Conservation (phyloP, 164 flowering plant genomes). For the Vitis rotundifolia region DNA sequence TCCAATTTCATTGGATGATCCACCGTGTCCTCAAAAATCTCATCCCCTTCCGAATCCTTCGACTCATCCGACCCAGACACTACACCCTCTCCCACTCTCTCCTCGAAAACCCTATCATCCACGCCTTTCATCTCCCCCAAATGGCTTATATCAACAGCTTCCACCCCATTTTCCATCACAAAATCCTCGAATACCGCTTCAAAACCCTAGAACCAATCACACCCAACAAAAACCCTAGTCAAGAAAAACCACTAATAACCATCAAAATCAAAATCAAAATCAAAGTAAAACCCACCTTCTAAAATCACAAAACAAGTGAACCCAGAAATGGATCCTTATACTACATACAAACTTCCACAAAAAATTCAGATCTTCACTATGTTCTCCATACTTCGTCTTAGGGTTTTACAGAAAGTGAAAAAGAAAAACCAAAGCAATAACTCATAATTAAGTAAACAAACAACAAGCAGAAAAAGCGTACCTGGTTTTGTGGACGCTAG, state of each 20-base stretch:
- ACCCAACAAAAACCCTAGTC: constrained; percentile 12
- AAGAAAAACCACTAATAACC: neutral
- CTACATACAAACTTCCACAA: neutral
- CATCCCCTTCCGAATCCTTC: constrained; percentile 47
- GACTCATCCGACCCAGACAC: constrained; percentile 21
- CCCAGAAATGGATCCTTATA: constrained; percentile 6
- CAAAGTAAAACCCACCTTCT: neutral
- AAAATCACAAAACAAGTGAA: neutral
- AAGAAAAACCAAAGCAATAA: neutral
- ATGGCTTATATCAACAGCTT: constrained; percentile 20
- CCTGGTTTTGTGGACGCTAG: constrained; percentile 13
- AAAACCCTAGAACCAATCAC: constrained; percentile 32
- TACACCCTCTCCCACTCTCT: constrained; percentile 23
- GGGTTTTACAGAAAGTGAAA: constrained; percentile 10
- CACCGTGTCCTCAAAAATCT: constrained; percentile 57
- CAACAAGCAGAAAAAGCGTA: neutral
- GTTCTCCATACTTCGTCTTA: neutral
- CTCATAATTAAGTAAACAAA: neutral
- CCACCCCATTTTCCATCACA: constrained; percentile 53
- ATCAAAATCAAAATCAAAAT: neutral
- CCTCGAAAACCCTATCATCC: constrained; percentile 28
- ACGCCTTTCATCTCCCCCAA: constrained; percentile 24
- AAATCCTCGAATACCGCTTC: constrained; percentile 13
- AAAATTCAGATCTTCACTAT: constrained; percentile 8
- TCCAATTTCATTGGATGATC: constrained; percentile 17